phyloP scores from a whole-genome alignment of 2,329 filamentous ascomycete genomes.

The Trichophyton benhamiae region DNA sequence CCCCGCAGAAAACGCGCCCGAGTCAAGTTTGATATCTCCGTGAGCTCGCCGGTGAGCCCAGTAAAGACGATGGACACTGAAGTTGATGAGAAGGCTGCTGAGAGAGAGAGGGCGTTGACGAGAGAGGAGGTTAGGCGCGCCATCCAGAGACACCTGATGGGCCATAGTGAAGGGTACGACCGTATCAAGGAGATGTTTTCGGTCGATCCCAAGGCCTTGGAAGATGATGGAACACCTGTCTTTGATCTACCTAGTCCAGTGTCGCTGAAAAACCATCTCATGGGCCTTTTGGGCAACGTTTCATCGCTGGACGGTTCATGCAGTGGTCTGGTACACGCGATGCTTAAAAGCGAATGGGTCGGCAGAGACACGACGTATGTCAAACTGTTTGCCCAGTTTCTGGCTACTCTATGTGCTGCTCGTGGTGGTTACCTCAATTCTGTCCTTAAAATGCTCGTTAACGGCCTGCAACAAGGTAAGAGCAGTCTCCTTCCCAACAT shows the following conservation, averaged over 20 bases:
- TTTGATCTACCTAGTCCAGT: conserved; percentile 40
- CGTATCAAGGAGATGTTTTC: conserved; percentile 43
- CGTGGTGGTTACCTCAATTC: conserved; percentile 65
- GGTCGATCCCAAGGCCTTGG: conserved; percentile 32
- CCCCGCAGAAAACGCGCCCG: conserved; percentile 29
- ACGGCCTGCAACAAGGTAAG: conserved; percentile 54
- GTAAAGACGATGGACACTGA: not conserved
- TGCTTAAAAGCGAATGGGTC: conserved; percentile 49
- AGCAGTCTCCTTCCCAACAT: conserved; percentile 29
- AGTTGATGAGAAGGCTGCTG: conserved; percentile 14
- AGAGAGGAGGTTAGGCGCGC: conserved; percentile 50
- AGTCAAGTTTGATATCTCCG: conserved; percentile 31
- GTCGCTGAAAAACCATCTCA: conserved; percentile 45
- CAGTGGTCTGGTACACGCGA: conserved; percentile 45
- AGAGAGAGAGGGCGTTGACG: conserved; percentile 46
- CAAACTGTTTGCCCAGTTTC: conserved; percentile 43
- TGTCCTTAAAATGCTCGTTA: conserved; percentile 68
- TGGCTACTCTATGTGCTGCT: conserved; percentile 60
- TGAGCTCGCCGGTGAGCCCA: not conserved
- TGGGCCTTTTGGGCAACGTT: conserved; percentile 46
- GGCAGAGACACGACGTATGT: conserved; percentile 49
- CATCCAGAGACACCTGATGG: conserved; percentile 40
- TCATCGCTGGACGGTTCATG: conserved; percentile 45
- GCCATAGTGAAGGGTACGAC: conserved; percentile 46
- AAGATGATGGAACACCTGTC: conserved; percentile 22